Conservation (phyloP, 176 grass and related monocot species). For the barley (Hordeum vulgare) region DNA sequence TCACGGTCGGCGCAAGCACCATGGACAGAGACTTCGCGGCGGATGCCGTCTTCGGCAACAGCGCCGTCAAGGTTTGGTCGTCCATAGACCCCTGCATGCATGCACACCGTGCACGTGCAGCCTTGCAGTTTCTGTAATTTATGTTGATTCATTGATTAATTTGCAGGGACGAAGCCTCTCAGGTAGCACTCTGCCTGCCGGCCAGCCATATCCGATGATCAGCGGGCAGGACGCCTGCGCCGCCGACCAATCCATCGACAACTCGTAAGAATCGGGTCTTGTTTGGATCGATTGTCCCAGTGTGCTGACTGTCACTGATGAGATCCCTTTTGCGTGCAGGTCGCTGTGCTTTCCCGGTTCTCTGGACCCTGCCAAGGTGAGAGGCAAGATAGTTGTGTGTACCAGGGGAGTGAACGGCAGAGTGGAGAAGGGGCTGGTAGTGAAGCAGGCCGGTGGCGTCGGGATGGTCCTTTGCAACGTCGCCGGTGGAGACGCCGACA, state of each 20-base stretch:
- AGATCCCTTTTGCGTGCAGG: slow-evolving; percentile 18
- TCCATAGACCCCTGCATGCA: background rate
- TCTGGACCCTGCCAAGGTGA: slow-evolving; percentile 40
- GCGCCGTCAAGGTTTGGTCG: slow-evolving; percentile 27
- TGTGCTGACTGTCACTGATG: background rate
- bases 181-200: background rate
- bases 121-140: too few species aligned
- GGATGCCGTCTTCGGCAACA: background rate
- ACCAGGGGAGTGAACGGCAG: slow-evolving; percentile 39
- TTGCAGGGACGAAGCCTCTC: slow-evolving; percentile 63
- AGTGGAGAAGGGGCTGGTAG: slow-evolving; percentile 40
- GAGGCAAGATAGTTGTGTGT: slow-evolving; percentile 59
- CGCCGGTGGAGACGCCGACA: background rate
- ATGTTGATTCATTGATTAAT: background rate
- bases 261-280: slow-evolving; percentile 25
- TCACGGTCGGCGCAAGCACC: slow-evolving; percentile 70
- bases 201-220: slow-evolving; percentile 34
- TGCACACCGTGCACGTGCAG: too few species aligned
- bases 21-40: slow-evolving; percentile 65
- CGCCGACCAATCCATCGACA: background rate
- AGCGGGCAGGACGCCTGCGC: slow-evolving; percentile 36
- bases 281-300: too few species aligned
- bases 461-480: slow-evolving; percentile 69
- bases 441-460: slow-evolving; percentile 42
- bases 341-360: slow-evolving; percentile 41